These are phyloP conservation scores for Dactylellina drechsleri DNA, from an alignment of 2,329 filamentous ascomycete genomes.

Conservation along the genomic window DNA sequence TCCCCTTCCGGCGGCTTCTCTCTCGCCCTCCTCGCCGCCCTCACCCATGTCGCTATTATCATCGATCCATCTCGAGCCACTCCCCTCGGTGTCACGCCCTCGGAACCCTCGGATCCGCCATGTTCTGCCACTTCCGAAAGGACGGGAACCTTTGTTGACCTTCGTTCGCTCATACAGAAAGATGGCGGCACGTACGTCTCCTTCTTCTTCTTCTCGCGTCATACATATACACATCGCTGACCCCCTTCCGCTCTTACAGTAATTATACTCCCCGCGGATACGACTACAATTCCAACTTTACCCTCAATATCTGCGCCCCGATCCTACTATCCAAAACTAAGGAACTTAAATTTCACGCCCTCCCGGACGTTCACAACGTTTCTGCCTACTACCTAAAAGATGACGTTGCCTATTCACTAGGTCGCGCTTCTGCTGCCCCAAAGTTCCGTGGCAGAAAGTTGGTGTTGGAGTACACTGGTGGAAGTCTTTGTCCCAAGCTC, in stretches of 20 bases:
- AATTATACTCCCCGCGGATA: constrained; percentile 70
- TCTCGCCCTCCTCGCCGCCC: background rate
- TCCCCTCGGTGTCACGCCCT: constrained; percentile 20
- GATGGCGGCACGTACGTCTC: constrained; percentile 13
- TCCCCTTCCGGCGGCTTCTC: background rate
- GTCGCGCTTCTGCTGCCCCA: constrained; percentile 61
- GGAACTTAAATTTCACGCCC: constrained; percentile 32
- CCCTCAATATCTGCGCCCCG: constrained; percentile 80
- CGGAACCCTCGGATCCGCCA: constrained; percentile 32
- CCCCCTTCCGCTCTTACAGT: constrained; percentile 3
- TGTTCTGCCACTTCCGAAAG: constrained; percentile 49
- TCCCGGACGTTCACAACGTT: constrained; percentile 69
- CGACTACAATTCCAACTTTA: constrained; percentile 84
- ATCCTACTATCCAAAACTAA: constrained; percentile 62
- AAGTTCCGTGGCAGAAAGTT: constrained; percentile 76
- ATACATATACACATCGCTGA: background rate
- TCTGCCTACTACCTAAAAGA: constrained; percentile 77
- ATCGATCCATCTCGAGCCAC: constrained; percentile 28
- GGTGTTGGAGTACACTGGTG: constrained; percentile 78
- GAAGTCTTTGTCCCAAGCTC: constrained; percentile 72
- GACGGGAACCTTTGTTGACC: constrained; percentile 45
- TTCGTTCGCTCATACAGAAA: constrained; percentile 41
- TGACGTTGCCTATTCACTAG: constrained; percentile 29
- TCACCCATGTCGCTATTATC: constrained; percentile 19
- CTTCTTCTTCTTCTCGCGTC: background rate